A percentile compares a stretch with the other conserved stretches of the same genome.
Evolutionary conservation across 441 rosid genomes (phyloP).

Genomic region (Syzygium syzygioides): DNA sequence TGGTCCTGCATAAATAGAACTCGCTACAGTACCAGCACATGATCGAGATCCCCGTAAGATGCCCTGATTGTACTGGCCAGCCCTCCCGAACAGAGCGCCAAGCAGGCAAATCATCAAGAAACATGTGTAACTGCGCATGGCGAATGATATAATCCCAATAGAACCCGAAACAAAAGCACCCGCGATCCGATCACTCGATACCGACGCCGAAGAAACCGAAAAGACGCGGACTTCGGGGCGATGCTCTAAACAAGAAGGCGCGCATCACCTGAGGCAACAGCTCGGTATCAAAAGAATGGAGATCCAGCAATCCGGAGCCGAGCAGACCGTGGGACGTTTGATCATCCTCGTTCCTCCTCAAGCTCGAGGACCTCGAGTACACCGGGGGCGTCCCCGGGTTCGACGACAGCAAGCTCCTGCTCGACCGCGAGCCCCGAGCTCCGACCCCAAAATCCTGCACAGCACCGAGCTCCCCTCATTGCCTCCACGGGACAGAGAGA

Average conservation of each 20-base stretch:
- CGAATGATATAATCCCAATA: neutral
- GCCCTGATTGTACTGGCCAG: neutral
- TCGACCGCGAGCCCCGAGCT: neutral
- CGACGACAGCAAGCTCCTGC: neutral
- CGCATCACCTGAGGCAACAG: conserved; percentile 79
- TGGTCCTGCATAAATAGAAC: neutral
- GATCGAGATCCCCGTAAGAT: neutral
- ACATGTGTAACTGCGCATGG: neutral
- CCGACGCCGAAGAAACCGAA: neutral
- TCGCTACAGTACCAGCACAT: neutral
- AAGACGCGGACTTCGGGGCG: neutral
- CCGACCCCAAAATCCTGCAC: neutral
- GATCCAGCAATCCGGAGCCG: conserved; percentile 96
- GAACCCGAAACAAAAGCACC: neutral
- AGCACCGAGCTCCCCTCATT: neutral
- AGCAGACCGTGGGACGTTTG: conserved; percentile 42
- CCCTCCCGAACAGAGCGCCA: neutral
- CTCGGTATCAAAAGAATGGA: conserved; percentile 94
- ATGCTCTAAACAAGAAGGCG: neutral
- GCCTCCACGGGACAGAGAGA: neutral
- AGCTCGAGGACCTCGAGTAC: conserved; percentile 46
- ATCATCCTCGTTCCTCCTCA: conserved; percentile 63
- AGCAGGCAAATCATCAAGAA: neutral
- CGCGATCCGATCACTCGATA: neutral
- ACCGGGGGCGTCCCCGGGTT: conserved; percentile 52